Base-by-base conservation (phyloP, 2,329 filamentous ascomycete species). In the Diplodia seriata region DNA sequence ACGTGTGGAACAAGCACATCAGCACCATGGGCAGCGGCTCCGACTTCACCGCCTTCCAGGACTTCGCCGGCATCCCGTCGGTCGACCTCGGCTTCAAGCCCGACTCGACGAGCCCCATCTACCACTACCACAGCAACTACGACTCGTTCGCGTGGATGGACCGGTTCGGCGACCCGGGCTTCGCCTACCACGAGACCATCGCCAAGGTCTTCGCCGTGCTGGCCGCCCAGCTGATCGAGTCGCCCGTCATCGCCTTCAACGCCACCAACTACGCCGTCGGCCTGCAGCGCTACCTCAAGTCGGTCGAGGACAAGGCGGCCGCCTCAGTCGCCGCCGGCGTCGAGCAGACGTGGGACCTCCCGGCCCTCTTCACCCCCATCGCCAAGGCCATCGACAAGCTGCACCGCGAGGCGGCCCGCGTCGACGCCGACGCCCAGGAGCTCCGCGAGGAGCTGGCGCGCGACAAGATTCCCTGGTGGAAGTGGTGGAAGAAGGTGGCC, bases 111-210 rank as follows among this genome's bases (percentile, higher is more conserved):
- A 75, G 75, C 0, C 81, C 89, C 0, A 81, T 92, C 7, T 92
- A 90, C 75, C 90, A 91, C 71, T 96, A 95, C 74, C 92, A 96
- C 76, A 87, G 87, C 70, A 95, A 95, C 79, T 96, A 94, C 75
- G 93, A 96, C 75, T 91, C 86, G 40, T 94, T 91, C 75, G 83
- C 90, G 73, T 96, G 92, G 92, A 95, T 95, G 91, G 85, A 89
- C 15, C 89, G 82, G 3, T 93, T 88, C 71, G 92, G 92, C 4
- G 93, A 97, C 71, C 81, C 82, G 0, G 80, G 77, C 12, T 89
- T 86, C 78, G 76, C 84, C 8, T 88, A 90, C 72, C 88, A 90
- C 72, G 79, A 79, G 26, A 78, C 83, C 0, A 81, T 84, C 26
- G 79, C 82, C 2, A 79, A 82, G 72, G 70, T 84, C 33, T 82